Evolutionary conservation across 495 filamentous ascomycete species (phyloP).

Genomic region (Talaromyces proteolyticus): DNA sequence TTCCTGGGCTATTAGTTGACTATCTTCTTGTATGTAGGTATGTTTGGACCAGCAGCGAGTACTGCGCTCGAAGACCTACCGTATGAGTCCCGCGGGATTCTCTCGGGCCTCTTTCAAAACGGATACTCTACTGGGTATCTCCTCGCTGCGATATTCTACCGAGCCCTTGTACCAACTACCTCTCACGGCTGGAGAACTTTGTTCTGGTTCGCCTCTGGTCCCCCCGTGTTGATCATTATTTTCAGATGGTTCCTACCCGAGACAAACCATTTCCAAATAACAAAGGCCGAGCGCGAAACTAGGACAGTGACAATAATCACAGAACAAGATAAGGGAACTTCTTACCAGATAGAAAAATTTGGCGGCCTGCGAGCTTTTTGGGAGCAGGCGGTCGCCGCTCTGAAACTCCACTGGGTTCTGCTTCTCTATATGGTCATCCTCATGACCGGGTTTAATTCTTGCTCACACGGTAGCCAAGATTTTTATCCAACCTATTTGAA

Average conservation of each 20-base stretch:
- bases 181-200: conserved; percentile 60
- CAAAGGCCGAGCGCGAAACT: too few species aligned
- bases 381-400: too few species aligned
- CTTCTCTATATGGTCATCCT: conserved; percentile 33
- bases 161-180: conserved; percentile 58
- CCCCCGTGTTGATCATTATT: conserved; percentile 64
- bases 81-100: conserved; percentile 56
- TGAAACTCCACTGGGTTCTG: not conserved
- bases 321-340: too few species aligned
- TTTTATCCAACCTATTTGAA: conserved; percentile 74
- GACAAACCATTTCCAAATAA: conserved; percentile 40
- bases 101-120: conserved; percentile 68
- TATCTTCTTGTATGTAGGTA: too few species aligned
- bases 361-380: too few species aligned
- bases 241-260: conserved; percentile 64
- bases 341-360: too few species aligned
- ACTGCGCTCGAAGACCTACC: conserved; percentile 74
- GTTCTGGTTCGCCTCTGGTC: conserved; percentile 74
- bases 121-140: conserved; percentile 78
- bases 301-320: too few species aligned
- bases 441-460: conserved; percentile 46
- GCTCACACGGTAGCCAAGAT: conserved; percentile 66
- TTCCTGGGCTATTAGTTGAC: too few species aligned
- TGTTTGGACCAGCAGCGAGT: too few species aligned
- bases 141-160: conserved; percentile 61